Evolutionary conservation across 2,329 filamentous ascomycete species (phyloP), one percentile per base, ranked within the genome.

Genomic region (Colletotrichum nymphaeae): DNA sequence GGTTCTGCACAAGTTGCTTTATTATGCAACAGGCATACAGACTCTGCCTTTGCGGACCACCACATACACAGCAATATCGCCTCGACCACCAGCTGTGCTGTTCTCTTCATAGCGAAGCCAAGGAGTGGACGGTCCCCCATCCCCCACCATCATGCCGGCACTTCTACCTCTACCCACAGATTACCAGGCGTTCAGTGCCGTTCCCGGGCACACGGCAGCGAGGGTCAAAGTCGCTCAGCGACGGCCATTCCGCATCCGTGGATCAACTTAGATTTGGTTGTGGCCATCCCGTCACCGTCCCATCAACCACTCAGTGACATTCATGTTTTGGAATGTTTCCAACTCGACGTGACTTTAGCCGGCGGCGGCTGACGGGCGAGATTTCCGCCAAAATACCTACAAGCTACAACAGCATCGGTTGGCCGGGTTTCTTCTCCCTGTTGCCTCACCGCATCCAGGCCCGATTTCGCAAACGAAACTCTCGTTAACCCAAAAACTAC

Each of bases 11-110:
- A 63, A 42, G 35, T 58, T 28, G 26, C 30, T 63, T 64, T 59
- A 64, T 60, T 55, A 69, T 72, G 69, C 69, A 64, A 63, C 28
- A 26, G 9, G 62, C 46, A n/a, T 19, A 26, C 19, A 49, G 42
- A 22, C 37, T 42, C 37, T 42, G 37, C 16, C 37, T 42, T 42
- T 42, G 14, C 30, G 14, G 16, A 7, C 37, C 37, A 63, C 14
- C 60, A 32, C 59, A 53, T 58, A 19, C 56, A 28, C 46, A 57
- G 26, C 37, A 67, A n/a, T 12, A 8, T 22, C 35, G 63, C 63
- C 46, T 5, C 52, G 46, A 26, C 63, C 59, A 24, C 19, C 35
- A 2, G 5, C 37, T 46, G 37, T 9, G 5, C 37, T 42, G 19
- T 63, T 30, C 11, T 3, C 46, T 63, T 63, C 28, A 63, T 28